These are phyloP conservation scores for Penicillium sp. DNA, from an alignment of 2,329 filamentous ascomycete genomes.

Conservation along the genomic window DNA sequence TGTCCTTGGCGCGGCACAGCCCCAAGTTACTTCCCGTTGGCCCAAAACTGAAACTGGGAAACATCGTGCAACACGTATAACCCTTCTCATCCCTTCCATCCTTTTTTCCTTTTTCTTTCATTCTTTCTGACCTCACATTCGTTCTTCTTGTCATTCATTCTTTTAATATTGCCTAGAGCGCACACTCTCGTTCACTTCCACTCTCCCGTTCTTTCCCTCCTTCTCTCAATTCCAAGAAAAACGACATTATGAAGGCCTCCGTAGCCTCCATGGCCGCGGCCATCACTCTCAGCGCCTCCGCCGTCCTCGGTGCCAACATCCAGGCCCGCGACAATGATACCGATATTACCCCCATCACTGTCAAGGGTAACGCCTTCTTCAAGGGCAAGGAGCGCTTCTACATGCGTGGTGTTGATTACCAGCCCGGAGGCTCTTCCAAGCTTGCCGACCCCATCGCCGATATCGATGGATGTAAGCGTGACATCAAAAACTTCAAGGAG, in stretches of 20 bases:
- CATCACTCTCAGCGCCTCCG: constrained; percentile 48
- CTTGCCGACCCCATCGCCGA: constrained; percentile 75
- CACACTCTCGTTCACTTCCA: constrained; percentile 17
- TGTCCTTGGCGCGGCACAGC: constrained; percentile 11
- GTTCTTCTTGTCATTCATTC: constrained; percentile 22
- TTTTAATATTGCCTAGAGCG: constrained; percentile 9
- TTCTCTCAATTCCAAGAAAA: not conserved
- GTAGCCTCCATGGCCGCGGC: constrained; percentile 48
- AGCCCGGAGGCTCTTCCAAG: constrained; percentile 63
- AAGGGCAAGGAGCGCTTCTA: constrained; percentile 59
- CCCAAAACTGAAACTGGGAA: no score
- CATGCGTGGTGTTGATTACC: constrained; percentile 60
- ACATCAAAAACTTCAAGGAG: constrained; percentile 77
- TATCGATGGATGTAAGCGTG: constrained; percentile 67
- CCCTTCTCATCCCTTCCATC: constrained; percentile 20
- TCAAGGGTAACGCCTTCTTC: constrained; percentile 68
- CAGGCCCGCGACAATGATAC: constrained; percentile 45
- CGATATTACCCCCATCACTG: constrained; percentile 54
- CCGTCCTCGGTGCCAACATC: constrained; percentile 43
- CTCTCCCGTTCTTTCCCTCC: constrained; percentile 11
- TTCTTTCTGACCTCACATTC: constrained; percentile 17
- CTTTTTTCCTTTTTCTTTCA: constrained; percentile 22
- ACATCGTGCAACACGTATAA: not conserved
- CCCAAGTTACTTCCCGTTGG: not conserved
- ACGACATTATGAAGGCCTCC: constrained; percentile 54